Percentiles rank a stretch among this genome's conserved stretches.
Evolutionary conservation across 148 eudicot species (phyloP).

Genomic region (Mesembryanthemum crystallinum): DNA sequence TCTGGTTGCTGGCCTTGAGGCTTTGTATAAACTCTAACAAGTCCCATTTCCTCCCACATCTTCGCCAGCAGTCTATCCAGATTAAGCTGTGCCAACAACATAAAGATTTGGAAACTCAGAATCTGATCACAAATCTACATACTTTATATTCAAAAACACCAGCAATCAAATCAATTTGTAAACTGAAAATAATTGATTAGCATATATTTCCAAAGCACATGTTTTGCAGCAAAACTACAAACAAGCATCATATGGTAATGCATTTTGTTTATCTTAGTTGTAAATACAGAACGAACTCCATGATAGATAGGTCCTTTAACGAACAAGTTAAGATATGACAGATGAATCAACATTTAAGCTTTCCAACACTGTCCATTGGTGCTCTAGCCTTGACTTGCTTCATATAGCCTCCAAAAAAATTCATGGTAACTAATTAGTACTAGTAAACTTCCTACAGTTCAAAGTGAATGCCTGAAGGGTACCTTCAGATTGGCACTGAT

Average conservation of each 20-base stretch:
- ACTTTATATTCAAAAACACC: background rate
- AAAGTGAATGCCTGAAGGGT: conserved; percentile 18
- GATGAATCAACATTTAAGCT: background rate
- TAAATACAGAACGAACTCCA: too few relatives aligned
- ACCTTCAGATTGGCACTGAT: conserved; percentile 94
- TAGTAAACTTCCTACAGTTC: background rate
- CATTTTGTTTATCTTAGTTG: too few relatives aligned
- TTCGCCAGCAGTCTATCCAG: conserved; percentile 87
- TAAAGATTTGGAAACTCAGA: conserved; percentile 2
- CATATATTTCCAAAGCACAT: background rate
- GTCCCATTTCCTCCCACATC: conserved; percentile 99
- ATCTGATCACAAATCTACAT: background rate
- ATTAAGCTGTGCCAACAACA: conserved; percentile 66
- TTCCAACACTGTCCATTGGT: background rate
- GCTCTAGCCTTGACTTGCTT: background rate
- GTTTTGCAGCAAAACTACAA: too few relatives aligned
- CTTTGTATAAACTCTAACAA: conserved; percentile 95
- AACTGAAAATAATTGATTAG: background rate
- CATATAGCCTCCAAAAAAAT: background rate
- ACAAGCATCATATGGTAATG: too few relatives aligned
- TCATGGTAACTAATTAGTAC: background rate
- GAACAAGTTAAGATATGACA: too few relatives aligned
- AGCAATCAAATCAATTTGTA: background rate
- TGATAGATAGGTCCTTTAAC: too few relatives aligned
- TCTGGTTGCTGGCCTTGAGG: conserved; percentile 99